Evolutionary conservation across 805 yeast genomes (phyloP), one percentile per base, ranked within the genome.

Genomic region (Pichia phayaonensis): DNA sequence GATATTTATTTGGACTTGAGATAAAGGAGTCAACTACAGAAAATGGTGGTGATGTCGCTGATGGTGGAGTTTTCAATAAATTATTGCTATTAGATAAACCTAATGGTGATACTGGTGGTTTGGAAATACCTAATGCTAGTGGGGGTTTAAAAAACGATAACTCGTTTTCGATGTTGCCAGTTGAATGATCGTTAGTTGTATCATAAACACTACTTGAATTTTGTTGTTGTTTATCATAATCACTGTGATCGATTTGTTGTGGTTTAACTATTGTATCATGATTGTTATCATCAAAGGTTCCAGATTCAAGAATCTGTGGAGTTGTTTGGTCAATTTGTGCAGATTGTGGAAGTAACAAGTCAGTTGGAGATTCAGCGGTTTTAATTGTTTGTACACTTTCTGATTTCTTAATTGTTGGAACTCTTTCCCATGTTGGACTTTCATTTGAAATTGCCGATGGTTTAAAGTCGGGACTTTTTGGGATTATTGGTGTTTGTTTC

Each of bases 1-100:
- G 73, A 11, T 67, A 49, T 26, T 50, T 63, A 41, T 50, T 51
- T 27, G 64, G 56, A 45, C 54, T 53, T 20, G 49, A n/a, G 1
- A 48, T 46, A 23, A 53, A 49, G 16, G 58, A 53, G 15, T 42
- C 55, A 40, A 55, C 46, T 8, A 49, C 34, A 7, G 53, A 50
- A 13, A 50, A 26, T 38, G 50, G 10, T 7, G 53, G 50, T 34
- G 50, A 46, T 8, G 45, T 24, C 21, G 43, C 8, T n/a, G 52
- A 44, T 16, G 34, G 40, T 10, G 58, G 57, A 3, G 58, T 49
- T 10, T 46, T 48, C 34, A 51, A 27, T 23, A 52, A 29, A 15
- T 41, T 21, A 4, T 49, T 47, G 24, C 20, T n/a, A 22, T 8
- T 40, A 11, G 46, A 29, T 23, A 31, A 13, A 18, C 22, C 31